phyloP scores from a whole-genome alignment of 768 basidiomycete genomes.

The Inosperma sp. region DNA sequence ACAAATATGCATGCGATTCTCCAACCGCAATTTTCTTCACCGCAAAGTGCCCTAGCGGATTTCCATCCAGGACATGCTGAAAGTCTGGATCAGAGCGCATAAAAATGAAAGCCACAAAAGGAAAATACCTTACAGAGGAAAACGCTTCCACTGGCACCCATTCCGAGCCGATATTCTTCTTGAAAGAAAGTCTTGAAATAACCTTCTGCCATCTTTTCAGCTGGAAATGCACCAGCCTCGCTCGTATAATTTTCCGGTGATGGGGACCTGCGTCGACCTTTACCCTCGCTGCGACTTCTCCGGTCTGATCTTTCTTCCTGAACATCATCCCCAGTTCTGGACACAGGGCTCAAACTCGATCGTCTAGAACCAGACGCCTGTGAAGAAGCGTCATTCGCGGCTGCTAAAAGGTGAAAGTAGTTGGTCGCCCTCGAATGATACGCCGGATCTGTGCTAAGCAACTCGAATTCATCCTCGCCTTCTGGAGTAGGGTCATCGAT shows the following conservation, averaged over 20 bases:
- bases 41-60: constrained; percentile 84
- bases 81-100: constrained; percentile 10
- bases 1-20: constrained; percentile 78
- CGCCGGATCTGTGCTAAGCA: constrained; percentile 36
- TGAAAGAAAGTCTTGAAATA: constrained; percentile 93
- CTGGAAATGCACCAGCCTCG: constrained; percentile 44
- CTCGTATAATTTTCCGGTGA: constrained; percentile 16
- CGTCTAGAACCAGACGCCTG: constrained; percentile 48
- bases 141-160: constrained; percentile 93
- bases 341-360: constrained; percentile 14
- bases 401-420: constrained; percentile 75
- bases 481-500: constrained; percentile 15
- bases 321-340: no score
- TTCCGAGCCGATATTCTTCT: constrained; percentile 83
- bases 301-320: background rate
- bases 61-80: constrained; percentile 84
- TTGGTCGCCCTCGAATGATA: constrained; percentile 59
- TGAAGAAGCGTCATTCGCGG: constrained; percentile 62
- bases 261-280: constrained; percentile 3
- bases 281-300: constrained; percentile 8
- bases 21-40: constrained; percentile 97
- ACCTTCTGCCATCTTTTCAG: constrained; percentile 80
- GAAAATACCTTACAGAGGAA: constrained; percentile 71
- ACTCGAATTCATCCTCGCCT: constrained; percentile 27
- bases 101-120: background rate